phyloP scores from a whole-genome alignment of 2,329 filamentous ascomycete genomes.

The Metarhizium sp. region DNA sequence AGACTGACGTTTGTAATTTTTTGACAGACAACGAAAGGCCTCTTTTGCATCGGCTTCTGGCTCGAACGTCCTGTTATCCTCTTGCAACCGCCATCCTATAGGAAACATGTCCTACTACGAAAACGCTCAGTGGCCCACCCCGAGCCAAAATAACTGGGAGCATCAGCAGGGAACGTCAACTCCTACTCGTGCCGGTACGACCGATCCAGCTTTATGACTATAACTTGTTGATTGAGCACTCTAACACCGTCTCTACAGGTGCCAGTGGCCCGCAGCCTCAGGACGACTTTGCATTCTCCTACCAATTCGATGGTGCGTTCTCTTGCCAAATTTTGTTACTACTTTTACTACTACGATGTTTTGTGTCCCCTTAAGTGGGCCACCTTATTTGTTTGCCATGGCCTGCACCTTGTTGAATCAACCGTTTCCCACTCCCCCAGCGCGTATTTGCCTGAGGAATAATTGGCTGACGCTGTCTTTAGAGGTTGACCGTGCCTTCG shows the following conservation, averaged over 20 bases:
- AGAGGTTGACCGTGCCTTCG: conserved; percentile 95
- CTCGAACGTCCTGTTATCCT: neutral
- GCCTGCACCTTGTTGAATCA: neutral
- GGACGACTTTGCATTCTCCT: conserved; percentile 74
- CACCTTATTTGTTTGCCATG: neutral
- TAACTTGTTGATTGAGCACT: neutral
- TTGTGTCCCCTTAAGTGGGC: neutral
- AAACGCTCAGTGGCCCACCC: conserved; percentile 30
- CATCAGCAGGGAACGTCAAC: conserved; percentile 33
- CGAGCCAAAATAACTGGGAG: conserved; percentile 34
- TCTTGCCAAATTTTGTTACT: neutral
- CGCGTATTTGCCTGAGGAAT: neutral
- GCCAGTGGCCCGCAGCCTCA: conserved; percentile 65
- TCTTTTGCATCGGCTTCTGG: neutral
- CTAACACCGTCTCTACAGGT: conserved; percentile 35
- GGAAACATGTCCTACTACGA: conserved; percentile 35
- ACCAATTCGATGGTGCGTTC: conserved; percentile 80
- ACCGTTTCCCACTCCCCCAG: neutral
- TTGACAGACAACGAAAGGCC: neutral
- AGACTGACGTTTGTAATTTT: neutral
- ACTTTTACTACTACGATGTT: too few species aligned
- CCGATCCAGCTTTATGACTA: conserved; percentile 1
- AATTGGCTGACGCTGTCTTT: conserved; percentile 7
- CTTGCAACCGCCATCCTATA: neutral
- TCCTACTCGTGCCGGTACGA: conserved; percentile 30